Evolutionary conservation across 164 flowering plant species (phyloP), one percentile per base, ranked within the genome.

Genomic region (Cinnamomum micranthum): DNA sequence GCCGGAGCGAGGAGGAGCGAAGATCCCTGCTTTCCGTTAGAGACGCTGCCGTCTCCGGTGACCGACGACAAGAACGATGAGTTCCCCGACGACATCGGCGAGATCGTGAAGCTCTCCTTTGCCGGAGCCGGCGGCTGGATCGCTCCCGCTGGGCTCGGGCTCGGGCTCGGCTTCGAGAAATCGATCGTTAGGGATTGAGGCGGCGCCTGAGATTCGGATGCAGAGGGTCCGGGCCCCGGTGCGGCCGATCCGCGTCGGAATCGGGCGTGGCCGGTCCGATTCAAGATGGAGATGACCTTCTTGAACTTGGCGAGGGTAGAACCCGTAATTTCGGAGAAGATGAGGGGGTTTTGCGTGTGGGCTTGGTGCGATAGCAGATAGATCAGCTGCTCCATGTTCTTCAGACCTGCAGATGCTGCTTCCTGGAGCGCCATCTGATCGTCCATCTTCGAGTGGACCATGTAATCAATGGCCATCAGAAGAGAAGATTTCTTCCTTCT

Each of bases 201-300:
- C 71, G 77, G 77, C 12, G 67, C 4, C 67, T 20, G 67, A 10
- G 67, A 12, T 22, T 12, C 25, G 13, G 67, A 12, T 4, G 31
- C 67, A 2, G 67, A 14, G 31, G 5, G 62, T 3, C 17, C 15
- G 19, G 15, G 62, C 2, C 47, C 17, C 2, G 67, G 67, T 7
- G 0, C 2, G 13, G 84, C 17, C 23, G 97, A 92, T 4, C 84
- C 94, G 41, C 92, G 91, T 5, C 97, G 78, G 84, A 91, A 91
- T 35, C 97, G 85, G 51, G 97, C 97, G 81, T 90, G 97, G 19
- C 94, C 97, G 75, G 92, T 87, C 14, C 95, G 87, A 69, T 91
- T 84, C 24, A 89, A 80, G 33, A 91, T 79, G 6, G 95, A 85
- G 27, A 92, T 88, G n/a, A 92, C 87, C 69, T 87, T 90, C 77